phyloP scores from a whole-genome alignment of 805 yeast species.

The Babjeviella inositovora region DNA sequence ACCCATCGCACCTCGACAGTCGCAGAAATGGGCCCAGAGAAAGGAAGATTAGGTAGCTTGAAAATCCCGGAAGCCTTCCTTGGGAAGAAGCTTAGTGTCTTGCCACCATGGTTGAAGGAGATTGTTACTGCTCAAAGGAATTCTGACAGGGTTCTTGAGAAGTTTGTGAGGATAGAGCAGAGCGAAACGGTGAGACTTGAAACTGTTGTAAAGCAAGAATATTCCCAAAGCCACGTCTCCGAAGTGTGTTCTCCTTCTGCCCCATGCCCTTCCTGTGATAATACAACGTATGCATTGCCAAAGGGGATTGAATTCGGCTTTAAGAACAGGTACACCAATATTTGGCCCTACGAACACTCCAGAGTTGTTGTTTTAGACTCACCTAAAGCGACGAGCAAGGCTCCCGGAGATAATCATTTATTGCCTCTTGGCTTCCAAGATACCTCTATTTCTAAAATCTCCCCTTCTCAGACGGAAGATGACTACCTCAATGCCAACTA shows the following conservation, averaged over 20 bases:
- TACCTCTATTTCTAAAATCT: neutral
- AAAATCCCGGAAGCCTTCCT: slow-evolving; percentile 5
- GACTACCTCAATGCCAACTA: slow-evolving; percentile 30
- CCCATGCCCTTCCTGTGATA: slow-evolving; percentile 23
- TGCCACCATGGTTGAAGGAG: slow-evolving; percentile 4
- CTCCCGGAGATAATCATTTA: too few species aligned
- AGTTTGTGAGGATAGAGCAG: slow-evolving; percentile 19
- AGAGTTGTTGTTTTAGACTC: slow-evolving; percentile 16
- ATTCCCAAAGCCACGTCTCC: slow-evolving; percentile 4
- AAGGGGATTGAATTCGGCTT: slow-evolving; percentile 25
- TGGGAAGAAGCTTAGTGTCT: slow-evolving; percentile 2
- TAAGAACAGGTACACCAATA: slow-evolving; percentile 25
- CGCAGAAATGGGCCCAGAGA: neutral
- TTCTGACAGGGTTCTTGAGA: slow-evolving; percentile 9
- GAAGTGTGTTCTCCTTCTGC: slow-evolving; percentile 19
- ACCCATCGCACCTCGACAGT: neutral
- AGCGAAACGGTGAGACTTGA: slow-evolving; percentile 19
- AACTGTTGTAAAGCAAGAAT: slow-evolving; percentile 8
- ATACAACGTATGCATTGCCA: slow-evolving; percentile 18
- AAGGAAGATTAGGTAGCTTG: slow-evolving; percentile 3
- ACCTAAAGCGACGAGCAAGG: slow-evolving; percentile 2
- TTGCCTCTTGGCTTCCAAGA: neutral
- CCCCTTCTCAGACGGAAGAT: slow-evolving; percentile 7
- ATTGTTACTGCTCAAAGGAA: slow-evolving; percentile 6
- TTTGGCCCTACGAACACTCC: slow-evolving; percentile 33